Evolutionary conservation across 2,329 filamentous ascomycete species (phyloP).

Genomic region (Fusarium equiseti): DNA sequence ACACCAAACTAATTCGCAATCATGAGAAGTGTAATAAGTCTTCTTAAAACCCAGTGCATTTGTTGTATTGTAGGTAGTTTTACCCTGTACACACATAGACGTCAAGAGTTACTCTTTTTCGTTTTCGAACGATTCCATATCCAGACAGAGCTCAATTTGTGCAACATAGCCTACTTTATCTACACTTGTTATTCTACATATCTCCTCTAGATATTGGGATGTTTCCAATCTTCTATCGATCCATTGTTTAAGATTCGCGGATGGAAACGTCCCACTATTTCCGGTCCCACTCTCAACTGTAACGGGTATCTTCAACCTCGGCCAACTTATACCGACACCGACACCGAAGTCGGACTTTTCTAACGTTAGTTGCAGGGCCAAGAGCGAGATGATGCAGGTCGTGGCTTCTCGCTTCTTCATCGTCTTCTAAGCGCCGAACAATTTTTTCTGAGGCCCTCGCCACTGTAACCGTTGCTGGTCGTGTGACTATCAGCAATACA

Average conservation of each 20-base stretch:
- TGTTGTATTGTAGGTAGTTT: background rate
- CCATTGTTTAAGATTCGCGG: background rate
- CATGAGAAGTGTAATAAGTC: background rate
- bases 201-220: background rate
- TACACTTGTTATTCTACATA: background rate
- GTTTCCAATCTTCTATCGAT: background rate
- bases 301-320: slow-evolving; percentile 12
- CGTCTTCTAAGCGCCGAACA: slow-evolving; percentile 27
- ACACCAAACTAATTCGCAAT: background rate
- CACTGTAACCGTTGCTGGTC: slow-evolving; percentile 25
- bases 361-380: slow-evolving; percentile 33
- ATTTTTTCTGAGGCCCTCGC: slow-evolving; percentile 31
- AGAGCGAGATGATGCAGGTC: slow-evolving; percentile 31
- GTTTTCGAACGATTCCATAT: background rate
- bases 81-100: background rate
- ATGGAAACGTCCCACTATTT: background rate
- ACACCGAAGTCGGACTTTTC: slow-evolving; percentile 37
- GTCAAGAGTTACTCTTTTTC: background rate
- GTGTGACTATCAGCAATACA: slow-evolving; percentile 12
- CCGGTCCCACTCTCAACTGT: slow-evolving; percentile 12
- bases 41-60: background rate
- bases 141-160: background rate
- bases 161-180: background rate
- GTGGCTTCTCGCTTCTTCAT: slow-evolving; percentile 24
- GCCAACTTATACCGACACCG: slow-evolving; percentile 12